Evolutionary conservation across 371 early-diverging fungal species (phyloP).

Genomic region (Apophysomyces variabilis): DNA sequence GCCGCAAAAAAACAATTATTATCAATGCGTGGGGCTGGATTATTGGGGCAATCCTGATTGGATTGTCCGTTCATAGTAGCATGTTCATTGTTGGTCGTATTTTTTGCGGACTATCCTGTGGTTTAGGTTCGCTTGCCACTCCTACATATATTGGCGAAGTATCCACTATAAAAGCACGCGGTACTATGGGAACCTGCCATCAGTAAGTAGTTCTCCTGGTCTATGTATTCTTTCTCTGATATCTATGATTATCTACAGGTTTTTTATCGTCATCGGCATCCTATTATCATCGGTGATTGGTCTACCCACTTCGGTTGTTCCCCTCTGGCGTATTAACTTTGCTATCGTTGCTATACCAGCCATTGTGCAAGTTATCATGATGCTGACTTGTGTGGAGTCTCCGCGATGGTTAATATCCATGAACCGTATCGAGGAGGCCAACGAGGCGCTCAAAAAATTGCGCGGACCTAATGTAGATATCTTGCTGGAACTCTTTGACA

Average conservation of each 20-base stretch:
- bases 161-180: conserved; percentile 71
- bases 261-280: conserved; percentile 74
- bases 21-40: conserved; percentile 67
- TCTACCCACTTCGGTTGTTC: conserved; percentile 51
- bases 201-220: conserved; percentile 43
- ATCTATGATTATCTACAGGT: conserved; percentile 6
- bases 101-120: conserved; percentile 80
- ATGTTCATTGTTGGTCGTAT: conserved; percentile 81
- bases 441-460: conserved; percentile 45
- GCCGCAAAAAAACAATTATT: conserved; percentile 68
- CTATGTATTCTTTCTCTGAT: neutral
- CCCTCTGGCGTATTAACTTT: conserved; percentile 66
- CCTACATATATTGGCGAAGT: conserved; percentile 87
- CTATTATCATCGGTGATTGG: conserved; percentile 60
- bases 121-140: conserved; percentile 74
- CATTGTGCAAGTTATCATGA: conserved; percentile 61
- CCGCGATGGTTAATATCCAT: conserved; percentile 67
- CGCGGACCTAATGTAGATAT: conserved; percentile 44
- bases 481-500: conserved; percentile 54
- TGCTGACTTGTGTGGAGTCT: conserved; percentile 72
- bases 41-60: conserved; percentile 65
- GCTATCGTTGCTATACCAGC: conserved; percentile 64
- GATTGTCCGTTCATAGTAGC: conserved; percentile 49
- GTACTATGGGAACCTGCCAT: conserved; percentile 75
- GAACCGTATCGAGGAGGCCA: conserved; percentile 47